Base-by-base conservation (phyloP, 2,329 filamentous ascomycete species). In the Exophiala spinifera region DNA sequence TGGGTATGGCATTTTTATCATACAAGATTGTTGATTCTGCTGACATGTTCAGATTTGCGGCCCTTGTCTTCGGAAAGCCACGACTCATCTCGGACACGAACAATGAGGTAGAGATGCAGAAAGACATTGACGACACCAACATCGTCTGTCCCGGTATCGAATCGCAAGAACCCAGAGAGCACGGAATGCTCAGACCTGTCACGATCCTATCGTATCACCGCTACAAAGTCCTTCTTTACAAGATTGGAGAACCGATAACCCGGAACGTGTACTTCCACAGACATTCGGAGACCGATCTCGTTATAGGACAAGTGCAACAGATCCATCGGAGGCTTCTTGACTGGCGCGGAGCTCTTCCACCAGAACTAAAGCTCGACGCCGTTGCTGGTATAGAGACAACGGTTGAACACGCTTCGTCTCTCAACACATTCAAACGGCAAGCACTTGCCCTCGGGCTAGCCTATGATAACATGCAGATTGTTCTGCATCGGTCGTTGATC, bases 401-500 rank as follows among this genome's bases (percentile, higher is more conserved):
- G 4, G 6, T 14, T 3, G 19, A 21, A 15, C 14, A 15, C 4
- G 51, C 50, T 8, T 17, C 36, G 4, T 14, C 49, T 1, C 43
- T 23, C 8, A 42, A 36, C 25, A 46, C 46, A 2, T 58, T 58
- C 28, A 52, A 34, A 25, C 55, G 74, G 1, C 73, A 75, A 51
- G 67, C 73, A 2, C 52, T 75, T 7, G 68, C 73, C 13, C 49
- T 76, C 13, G 69, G 74, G 37, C 56, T 75, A 3, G 74, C 72
- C 1, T 75, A 71, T 33, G 72, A 76, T 56, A 75, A 72, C 46
- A 59, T 75, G 7, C 61, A 73, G 2, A 71, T 75, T 28, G 68
- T 75, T 4, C 62, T 76, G 5, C 70, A 74, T 55, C 69, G 72
- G 7, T 73, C 73, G 5, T 61, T 74, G 3, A 56, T 74, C 4